Evolutionary conservation across 306 rosid species (phyloP).

Genomic region (Quercus agrifolia): DNA sequence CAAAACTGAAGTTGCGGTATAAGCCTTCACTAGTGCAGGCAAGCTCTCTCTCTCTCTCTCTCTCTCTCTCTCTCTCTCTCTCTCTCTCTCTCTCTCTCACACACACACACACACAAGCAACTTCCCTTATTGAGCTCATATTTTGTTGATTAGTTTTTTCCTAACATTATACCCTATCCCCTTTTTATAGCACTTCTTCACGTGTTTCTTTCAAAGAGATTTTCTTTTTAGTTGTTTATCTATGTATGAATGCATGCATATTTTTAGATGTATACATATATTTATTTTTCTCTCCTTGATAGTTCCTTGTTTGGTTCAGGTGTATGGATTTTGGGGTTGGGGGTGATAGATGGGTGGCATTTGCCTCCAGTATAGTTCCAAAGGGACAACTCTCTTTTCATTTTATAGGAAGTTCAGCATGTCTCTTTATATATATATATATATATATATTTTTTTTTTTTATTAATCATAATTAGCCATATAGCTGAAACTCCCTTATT

Average conservation of each 20-base stretch:
- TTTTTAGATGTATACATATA: not conserved
- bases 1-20: constrained; percentile 80
- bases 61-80: not conserved
- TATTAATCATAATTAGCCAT: not conserved
- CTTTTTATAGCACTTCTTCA: not conserved
- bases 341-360: not conserved
- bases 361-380: not conserved
- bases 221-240: not conserved
- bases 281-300: not conserved
- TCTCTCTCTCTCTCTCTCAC: not conserved
- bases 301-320: not conserved
- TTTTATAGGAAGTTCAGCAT: not conserved
- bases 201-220: not conserved
- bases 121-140: not conserved
- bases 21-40: constrained; percentile 92
- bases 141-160: not conserved
- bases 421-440: not conserved
- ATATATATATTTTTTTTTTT: not conserved
- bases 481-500: not conserved
- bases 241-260: not conserved
- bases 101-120: not conserved
- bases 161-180: not conserved
- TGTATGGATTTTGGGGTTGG: not conserved
- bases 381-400: not conserved
- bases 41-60: constrained; percentile 14